A percentile compares a stretch with the other conserved stretches of the same genome.
Evolutionary conservation across 169 alveolate genomes (phyloP).

Genomic region (Babesia bigemina): DNA sequence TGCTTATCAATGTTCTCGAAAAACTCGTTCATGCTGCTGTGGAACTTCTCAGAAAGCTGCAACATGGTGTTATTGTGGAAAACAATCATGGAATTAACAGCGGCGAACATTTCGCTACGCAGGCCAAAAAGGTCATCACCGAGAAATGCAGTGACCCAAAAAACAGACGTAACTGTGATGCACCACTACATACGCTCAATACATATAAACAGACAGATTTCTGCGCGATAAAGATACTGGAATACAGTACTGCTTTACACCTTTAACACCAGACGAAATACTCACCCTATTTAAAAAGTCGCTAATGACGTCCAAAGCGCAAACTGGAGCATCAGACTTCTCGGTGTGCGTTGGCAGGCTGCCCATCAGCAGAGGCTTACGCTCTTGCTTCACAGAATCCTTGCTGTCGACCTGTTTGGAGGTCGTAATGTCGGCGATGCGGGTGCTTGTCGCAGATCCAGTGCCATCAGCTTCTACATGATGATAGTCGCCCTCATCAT

Average conservation of each 20-base stretch:
- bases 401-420: not conserved
- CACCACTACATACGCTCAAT: not conserved
- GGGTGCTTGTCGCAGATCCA: not conserved
- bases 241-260: too few species aligned
- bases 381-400: not conserved
- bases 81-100: not conserved
- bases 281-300: slow-evolving; percentile 8
- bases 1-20: slow-evolving; percentile 60
- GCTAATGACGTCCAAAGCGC: slow-evolving; percentile 16
- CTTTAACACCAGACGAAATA: not conserved
- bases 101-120: not conserved
- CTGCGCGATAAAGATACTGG: not conserved
- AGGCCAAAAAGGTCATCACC: not conserved
- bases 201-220: not conserved
- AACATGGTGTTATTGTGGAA: not conserved
- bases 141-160: not conserved
- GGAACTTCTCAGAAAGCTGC: slow-evolving; percentile 17
- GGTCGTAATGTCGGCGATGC: not conserved
- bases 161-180: not conserved
- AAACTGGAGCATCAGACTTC: not conserved
- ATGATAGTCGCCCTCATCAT: slow-evolving; percentile 13
- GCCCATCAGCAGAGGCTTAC: slow-evolving; percentile 19
- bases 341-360: slow-evolving; percentile 9
- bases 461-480: not conserved
- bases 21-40: slow-evolving; percentile 33